Percentiles rank a stretch among this genome's conserved stretches.
Evolutionary conservation across 192 early-diverging fungal species (phyloP).

Genomic region (Haplosporangium gracile): DNA sequence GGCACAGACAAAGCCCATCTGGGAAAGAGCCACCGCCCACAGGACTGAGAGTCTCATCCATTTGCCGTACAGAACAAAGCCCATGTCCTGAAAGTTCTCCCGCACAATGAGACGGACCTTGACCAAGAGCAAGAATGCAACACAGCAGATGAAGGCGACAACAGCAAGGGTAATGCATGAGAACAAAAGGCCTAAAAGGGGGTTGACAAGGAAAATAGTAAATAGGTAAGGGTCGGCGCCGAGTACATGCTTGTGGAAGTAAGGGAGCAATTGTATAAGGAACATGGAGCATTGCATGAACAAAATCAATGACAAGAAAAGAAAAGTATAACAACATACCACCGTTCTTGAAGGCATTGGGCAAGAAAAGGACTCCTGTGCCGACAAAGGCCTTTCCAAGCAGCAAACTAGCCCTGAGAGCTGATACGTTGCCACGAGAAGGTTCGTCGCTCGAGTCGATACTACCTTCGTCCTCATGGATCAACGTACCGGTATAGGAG

Average conservation of each 20-base stretch:
- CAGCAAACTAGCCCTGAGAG: slow-evolving; percentile 53
- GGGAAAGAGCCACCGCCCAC: slow-evolving; percentile 72
- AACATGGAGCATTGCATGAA: neutral
- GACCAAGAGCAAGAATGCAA: slow-evolving; percentile 74
- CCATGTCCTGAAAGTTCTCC: slow-evolving; percentile 72
- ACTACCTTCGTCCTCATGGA: slow-evolving; percentile 19
- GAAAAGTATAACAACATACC: slow-evolving; percentile 5
- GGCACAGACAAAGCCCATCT: slow-evolving; percentile 91
- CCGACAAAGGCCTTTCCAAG: slow-evolving; percentile 81
- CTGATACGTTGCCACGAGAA: slow-evolving; percentile 39
- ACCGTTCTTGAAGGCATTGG: slow-evolving; percentile 73
- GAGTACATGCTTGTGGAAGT: neutral
- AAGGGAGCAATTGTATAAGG: neutral
- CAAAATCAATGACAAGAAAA: slow-evolving; percentile 62
- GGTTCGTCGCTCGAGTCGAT: slow-evolving; percentile 11
- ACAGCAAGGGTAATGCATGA: slow-evolving; percentile 66
- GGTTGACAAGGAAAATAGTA: slow-evolving; percentile 31
- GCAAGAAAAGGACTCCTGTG: slow-evolving; percentile 81
- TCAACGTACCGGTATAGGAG: neutral
- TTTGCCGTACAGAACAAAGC: slow-evolving; percentile 34
- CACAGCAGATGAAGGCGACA: slow-evolving; percentile 72
- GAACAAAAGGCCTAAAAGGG: slow-evolving; percentile 70
- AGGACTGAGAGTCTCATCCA: slow-evolving; percentile 55
- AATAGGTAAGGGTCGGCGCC: slow-evolving; percentile 12
- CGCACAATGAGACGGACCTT: slow-evolving; percentile 70